Conservation (phyloP, 192 early-diverging fungal genomes). For the Endogone sp. region DNA sequence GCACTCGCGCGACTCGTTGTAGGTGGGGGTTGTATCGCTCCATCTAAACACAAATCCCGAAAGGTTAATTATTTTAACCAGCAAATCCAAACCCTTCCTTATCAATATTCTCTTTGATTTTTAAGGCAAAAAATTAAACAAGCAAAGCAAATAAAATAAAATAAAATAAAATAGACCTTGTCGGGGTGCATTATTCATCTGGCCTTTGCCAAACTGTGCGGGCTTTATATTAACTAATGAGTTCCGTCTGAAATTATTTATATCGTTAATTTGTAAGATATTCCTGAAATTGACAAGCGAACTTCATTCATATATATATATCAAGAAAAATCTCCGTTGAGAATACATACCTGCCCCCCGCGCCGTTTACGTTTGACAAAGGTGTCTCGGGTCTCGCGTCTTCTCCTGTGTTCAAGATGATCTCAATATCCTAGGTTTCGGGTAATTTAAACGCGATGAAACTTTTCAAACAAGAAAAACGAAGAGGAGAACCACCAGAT, state of each 20-base stretch:
- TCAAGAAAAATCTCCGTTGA: not conserved
- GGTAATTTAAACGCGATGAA: no score
- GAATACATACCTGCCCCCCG: not conserved
- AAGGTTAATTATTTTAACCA: not conserved
- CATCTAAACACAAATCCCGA: not conserved
- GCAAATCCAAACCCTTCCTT: not conserved
- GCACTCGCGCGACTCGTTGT: not conserved
- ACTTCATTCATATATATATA: not conserved
- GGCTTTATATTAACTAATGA: slow-evolving; percentile 21
- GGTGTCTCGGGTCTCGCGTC: slow-evolving; percentile 19
- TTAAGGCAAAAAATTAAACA: no score
- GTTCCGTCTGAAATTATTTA: not conserved
- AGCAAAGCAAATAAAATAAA: not conserved
- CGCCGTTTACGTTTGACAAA: slow-evolving; percentile 16
- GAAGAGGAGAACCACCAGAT: slow-evolving; percentile 2
- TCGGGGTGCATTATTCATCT: slow-evolving; percentile 5
- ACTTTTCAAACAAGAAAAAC: no score
- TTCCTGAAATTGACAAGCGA: not conserved
- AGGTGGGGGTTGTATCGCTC: not conserved
- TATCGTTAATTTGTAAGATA: not conserved
- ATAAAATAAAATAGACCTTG: not conserved
- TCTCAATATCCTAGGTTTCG: slow-evolving; percentile 60
- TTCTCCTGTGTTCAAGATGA: slow-evolving; percentile 60
- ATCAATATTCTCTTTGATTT: slow-evolving; percentile 3
- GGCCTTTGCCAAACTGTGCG: slow-evolving; percentile 19